Evolutionary conservation across 768 basidiomycete genomes (phyloP).

Genomic region (Lactarius deliciosus): DNA sequence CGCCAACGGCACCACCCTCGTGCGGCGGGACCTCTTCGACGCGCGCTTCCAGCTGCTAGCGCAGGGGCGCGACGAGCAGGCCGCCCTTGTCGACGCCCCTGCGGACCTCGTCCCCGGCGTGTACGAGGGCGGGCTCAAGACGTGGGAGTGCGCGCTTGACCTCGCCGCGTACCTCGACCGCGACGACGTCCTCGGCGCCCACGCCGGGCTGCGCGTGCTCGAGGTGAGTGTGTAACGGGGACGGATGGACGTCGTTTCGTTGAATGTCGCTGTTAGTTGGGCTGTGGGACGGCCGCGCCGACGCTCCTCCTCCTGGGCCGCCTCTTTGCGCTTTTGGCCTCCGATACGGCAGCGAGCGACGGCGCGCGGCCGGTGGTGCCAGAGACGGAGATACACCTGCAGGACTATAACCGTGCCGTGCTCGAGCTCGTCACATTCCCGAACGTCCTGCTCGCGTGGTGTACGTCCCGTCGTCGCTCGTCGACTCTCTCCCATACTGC

Average conservation of each 20-base stretch:
- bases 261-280: conserved; percentile 52
- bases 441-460: conserved; percentile 79
- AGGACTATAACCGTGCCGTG: conserved; percentile 89
- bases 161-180: conserved; percentile 65
- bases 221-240: conserved; percentile 53
- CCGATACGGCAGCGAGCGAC: background rate
- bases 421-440: conserved; percentile 77
- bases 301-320: conserved; percentile 68
- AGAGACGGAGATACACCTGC: conserved; percentile 66
- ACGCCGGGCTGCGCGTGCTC: conserved; percentile 54
- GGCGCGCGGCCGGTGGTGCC: background rate
- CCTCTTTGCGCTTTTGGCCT: conserved; percentile 45
- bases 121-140: conserved; percentile 96
- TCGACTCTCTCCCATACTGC: background rate
- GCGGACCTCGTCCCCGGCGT: conserved; percentile 90
- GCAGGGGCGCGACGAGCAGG: conserved; percentile 37
- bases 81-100: conserved; percentile 73
- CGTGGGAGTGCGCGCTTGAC: conserved; percentile 96
- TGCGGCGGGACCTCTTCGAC: conserved; percentile 89
- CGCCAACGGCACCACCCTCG: conserved; percentile 40
- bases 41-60: conserved; percentile 92
- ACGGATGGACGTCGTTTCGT: background rate
- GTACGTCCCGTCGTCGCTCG: conserved; percentile 45
- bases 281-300: conserved; percentile 91
- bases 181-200: conserved; percentile 28